Base-by-base conservation (phyloP, 805 yeast genomes). In the Nakazawaea ernobii region DNA sequence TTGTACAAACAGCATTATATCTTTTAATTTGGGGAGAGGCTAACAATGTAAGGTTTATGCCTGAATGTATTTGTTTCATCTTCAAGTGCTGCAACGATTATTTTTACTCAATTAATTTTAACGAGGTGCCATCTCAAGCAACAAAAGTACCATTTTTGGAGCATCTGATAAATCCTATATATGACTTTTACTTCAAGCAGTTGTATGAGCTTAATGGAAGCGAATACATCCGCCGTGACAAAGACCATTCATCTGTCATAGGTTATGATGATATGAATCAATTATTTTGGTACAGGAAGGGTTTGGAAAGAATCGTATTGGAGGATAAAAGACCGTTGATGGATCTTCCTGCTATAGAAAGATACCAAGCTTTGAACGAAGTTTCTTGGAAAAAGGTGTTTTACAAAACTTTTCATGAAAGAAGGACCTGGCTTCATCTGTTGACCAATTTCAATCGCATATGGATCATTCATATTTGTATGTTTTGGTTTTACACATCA, bases 181-280 rank as follows among this genome's bases (percentile, higher is more conserved):
- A 85, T 58, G 60, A 70, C n/a, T 80, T 66, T 52, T 78, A 80
- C 54, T 64, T 80, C 9, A 75, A 74, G 49, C 85, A 80, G 57
- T 66, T 75, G 3, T 83, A 74, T 54, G 72, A 67, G 33, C 54
- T 62, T 2, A 61, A 65, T 5, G 73, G 69, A 15, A 81, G 75
- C 0, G 63, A 62, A 20, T 73, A 69, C 59, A 64, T 72, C 28
- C 70, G 70, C 15, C 67, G 69, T 9, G 84, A 79, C 51, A 75
- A 71, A 48, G 92, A 85, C 58, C 92, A 89, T 59, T 71, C 79
- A 13, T 66, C 75, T 27, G 77, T 79, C 4, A 81, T 89, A 49
- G 97, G 97, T 0, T 89, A 89, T 62, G 97, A 89, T 66, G 97
- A 89, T 62, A 81, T 89, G 62, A 89, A 89, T 59, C 96, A 89